Percentiles rank a stretch among this genome's conserved stretches.
These are phyloP conservation scores for Kuraishia floccosa DNA, from an alignment of 805 yeast genomes.

Conservation along the genomic window DNA sequence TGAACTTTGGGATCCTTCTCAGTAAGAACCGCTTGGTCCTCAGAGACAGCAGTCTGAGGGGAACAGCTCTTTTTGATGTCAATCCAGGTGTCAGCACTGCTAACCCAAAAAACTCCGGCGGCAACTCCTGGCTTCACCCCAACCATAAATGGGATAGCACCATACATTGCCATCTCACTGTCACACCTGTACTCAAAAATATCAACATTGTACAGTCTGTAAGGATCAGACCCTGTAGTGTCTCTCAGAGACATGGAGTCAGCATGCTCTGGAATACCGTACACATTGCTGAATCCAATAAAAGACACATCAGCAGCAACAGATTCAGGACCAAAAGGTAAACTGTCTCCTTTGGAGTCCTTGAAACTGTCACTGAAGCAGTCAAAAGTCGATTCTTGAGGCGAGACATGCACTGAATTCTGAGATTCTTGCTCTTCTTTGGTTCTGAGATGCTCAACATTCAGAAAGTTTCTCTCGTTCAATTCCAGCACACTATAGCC, in stretches of 20 bases:
- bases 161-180: slow-evolving; percentile 87
- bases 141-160: slow-evolving; percentile 81
- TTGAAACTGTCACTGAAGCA: slow-evolving; percentile 62
- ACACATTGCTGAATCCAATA: slow-evolving; percentile 48
- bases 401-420: slow-evolving; percentile 27
- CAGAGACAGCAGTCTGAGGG: slow-evolving; percentile 2
- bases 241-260: slow-evolving; percentile 66
- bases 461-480: slow-evolving; percentile 62
- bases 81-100: slow-evolving; percentile 85
- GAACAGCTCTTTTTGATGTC: slow-evolving; percentile 35
- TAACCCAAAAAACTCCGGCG: slow-evolving; percentile 83
- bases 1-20: slow-evolving; percentile 8
- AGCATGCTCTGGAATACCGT: slow-evolving; percentile 97
- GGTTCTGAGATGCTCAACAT: slow-evolving; percentile 72
- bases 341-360: slow-evolving; percentile 52
- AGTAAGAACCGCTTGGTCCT: not conserved
- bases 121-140: slow-evolving; percentile 48
- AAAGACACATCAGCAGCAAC: slow-evolving; percentile 71
- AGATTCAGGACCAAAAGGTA: slow-evolving; percentile 85
- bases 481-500: no score
- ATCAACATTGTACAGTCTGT: slow-evolving; percentile 85
- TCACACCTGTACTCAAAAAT: slow-evolving; percentile 86
- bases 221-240: slow-evolving; percentile 59
- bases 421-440: slow-evolving; percentile 24
- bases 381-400: slow-evolving; percentile 54